Conservation (phyloP, 768 basidiomycete species). For the Ramaria rubella region DNA sequence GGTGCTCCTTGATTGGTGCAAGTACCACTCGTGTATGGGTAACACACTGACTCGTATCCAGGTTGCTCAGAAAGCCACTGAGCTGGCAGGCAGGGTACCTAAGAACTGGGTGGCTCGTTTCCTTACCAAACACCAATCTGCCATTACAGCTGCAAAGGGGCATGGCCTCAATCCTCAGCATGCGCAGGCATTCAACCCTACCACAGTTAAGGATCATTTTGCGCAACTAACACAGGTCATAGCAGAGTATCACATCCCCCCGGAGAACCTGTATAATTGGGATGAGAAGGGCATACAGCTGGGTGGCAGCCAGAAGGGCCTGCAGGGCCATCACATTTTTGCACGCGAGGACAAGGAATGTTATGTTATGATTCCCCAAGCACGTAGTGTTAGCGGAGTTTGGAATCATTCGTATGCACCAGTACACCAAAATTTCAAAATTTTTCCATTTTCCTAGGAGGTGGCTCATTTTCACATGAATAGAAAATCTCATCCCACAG, state of each 20-base stretch:
- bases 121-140: background rate
- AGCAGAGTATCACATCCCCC: conserved; percentile 22
- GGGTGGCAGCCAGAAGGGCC: conserved; percentile 12
- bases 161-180: background rate
- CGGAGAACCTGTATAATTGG: conserved; percentile 21
- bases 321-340: too few relatives aligned
- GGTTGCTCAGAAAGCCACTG: background rate
- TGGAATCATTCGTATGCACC: too few relatives aligned
- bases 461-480: too few relatives aligned
- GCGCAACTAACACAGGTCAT: conserved; percentile 18
- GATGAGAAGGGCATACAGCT: conserved; percentile 24
- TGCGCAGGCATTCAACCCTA: background rate
- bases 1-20: background rate
- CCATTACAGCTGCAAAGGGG: background rate
- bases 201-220: conserved; percentile 25
- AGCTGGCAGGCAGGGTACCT: background rate
- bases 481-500: too few relatives aligned
- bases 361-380: too few relatives aligned
- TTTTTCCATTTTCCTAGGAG: too few relatives aligned
- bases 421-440: too few relatives aligned
- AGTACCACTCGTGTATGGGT: background rate
- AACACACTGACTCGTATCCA: background rate
- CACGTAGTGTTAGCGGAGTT: too few relatives aligned
- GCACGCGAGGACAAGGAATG: too few relatives aligned
- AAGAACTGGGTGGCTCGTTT: background rate